Conservation (phyloP, 768 basidiomycete genomes). For the Rhizopogon vinicolor region DNA sequence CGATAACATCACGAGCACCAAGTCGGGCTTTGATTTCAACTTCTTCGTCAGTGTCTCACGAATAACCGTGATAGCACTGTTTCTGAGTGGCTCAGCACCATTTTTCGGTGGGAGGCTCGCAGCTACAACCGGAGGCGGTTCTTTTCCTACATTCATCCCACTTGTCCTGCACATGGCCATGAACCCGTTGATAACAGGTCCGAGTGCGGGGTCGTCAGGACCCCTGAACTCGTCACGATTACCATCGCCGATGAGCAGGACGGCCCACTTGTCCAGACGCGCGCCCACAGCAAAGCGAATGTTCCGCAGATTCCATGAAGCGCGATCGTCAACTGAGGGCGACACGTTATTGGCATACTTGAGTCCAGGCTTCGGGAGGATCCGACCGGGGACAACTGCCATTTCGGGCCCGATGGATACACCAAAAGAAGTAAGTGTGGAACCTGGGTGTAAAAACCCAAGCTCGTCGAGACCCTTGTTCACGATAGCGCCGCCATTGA, state of each 20-base stretch:
- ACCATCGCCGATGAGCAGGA: conserved; percentile 63
- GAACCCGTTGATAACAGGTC: conserved; percentile 46
- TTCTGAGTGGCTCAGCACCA: conserved; percentile 51
- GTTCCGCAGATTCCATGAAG: conserved; percentile 51
- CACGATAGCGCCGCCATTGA: conserved; percentile 42
- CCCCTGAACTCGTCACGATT: conserved; percentile 54
- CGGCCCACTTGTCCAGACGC: conserved; percentile 56
- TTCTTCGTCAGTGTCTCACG: conserved; percentile 31
- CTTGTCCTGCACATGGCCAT: conserved; percentile 54
- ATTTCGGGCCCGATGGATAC: conserved; percentile 42
- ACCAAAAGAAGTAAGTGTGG: conserved; percentile 39
- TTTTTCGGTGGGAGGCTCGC: conserved; percentile 49
- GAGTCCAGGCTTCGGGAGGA: conserved; percentile 40
- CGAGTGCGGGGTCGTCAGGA: conserved; percentile 50
- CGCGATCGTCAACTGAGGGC: conserved; percentile 36
- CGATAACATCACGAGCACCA: conserved; percentile 45
- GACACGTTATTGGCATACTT: conserved; percentile 30
- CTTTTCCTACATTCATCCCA: conserved; percentile 51
- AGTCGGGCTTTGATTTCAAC: conserved; percentile 33
- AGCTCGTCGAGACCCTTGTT: conserved; percentile 37
- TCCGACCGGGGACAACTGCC: conserved; percentile 53
- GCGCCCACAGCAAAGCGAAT: conserved; percentile 59
- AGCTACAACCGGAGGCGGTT: conserved; percentile 31
- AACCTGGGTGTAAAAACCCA: conserved; percentile 31
- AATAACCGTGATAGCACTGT: conserved; percentile 43